A percentile compares a stretch with the other conserved stretches of the same genome.
These are phyloP conservation scores for Exophiala mesophila DNA, from an alignment of 2,329 filamentous ascomycete species.

Conservation along the genomic window DNA sequence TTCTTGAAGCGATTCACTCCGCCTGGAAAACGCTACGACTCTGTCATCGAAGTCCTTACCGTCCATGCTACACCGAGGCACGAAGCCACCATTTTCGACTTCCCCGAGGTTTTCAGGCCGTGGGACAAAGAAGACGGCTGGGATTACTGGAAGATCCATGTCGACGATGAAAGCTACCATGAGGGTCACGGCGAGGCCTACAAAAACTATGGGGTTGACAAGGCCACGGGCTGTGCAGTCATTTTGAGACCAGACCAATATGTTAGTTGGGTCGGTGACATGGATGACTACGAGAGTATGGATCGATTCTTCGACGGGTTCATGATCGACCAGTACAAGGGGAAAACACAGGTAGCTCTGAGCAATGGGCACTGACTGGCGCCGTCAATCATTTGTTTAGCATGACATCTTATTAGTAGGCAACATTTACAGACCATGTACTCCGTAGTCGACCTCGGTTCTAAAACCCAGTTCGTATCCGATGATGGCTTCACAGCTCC, in stretches of 20 bases:
- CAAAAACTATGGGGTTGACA: slow-evolving; percentile 55
- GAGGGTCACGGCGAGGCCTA: slow-evolving; percentile 31
- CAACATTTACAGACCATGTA: too few species aligned
- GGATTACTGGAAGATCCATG: slow-evolving; percentile 55
- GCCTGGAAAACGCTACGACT: slow-evolving; percentile 36
- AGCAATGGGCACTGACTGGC: neutral
- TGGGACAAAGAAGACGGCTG: slow-evolving; percentile 47
- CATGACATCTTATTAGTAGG: too few species aligned
- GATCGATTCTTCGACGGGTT: slow-evolving; percentile 23
- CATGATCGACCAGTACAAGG: slow-evolving; percentile 9
- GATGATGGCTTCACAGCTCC: too few species aligned
- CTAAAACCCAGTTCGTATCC: too few species aligned
- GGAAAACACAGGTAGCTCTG: neutral
- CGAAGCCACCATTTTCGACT: slow-evolving; percentile 48
- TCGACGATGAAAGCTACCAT: slow-evolving; percentile 43
- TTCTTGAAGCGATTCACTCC: slow-evolving; percentile 47
- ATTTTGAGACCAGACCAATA: slow-evolving; percentile 65
- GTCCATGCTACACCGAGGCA: slow-evolving; percentile 52
- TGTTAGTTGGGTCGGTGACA: slow-evolving; percentile 36
- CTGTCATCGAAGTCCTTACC: slow-evolving; percentile 56
- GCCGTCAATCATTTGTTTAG: too few species aligned
- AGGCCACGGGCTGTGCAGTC: slow-evolving; percentile 52
- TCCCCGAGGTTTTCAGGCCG: slow-evolving; percentile 48
- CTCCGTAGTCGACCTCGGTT: too few species aligned
- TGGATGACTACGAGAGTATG: slow-evolving; percentile 23